Evolutionary conservation across 176 grass and related monocot species (phyloP).

Genomic region (Avena sativa): DNA sequence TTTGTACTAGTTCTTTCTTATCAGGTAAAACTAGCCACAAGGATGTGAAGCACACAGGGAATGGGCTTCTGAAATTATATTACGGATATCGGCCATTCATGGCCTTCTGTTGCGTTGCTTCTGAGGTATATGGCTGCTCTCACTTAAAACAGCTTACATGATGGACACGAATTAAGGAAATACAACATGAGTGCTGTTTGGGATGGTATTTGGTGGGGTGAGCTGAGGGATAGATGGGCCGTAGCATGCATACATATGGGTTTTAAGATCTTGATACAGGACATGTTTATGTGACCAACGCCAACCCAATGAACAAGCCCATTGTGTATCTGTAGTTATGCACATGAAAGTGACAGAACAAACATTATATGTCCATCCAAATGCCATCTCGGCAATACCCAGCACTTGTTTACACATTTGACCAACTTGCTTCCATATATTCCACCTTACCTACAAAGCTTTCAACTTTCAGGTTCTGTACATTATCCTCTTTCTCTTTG

Average conservation of each 20-base stretch:
- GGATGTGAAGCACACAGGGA: conserved; percentile 81
- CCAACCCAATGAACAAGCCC: not conserved
- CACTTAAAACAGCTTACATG: not conserved
- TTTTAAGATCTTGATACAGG: not conserved
- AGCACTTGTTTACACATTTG: not conserved
- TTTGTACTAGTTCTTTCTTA: conserved; percentile 76
- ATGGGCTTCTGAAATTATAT: conserved; percentile 89
- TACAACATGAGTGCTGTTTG: not conserved
- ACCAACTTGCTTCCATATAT: not conserved
- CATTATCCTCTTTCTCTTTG: conserved; percentile 82
- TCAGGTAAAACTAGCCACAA: conserved; percentile 97
- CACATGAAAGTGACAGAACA: not conserved
- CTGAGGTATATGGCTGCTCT: conserved; percentile 63
- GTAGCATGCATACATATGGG: not conserved
- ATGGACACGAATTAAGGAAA: not conserved
- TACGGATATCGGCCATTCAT: conserved; percentile 83
- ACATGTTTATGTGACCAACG: not conserved
- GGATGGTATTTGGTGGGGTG: not conserved
- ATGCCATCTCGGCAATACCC: not conserved
- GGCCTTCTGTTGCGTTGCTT: conserved; percentile 97
- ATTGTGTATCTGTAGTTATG: not conserved
- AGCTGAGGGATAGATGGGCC: not conserved
- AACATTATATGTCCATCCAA: not conserved
- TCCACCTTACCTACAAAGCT: not conserved
- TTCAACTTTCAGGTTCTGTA: conserved; percentile 78